These are phyloP conservation scores for Boletus sp. DNA, from an alignment of 768 basidiomycete genomes.

Conservation along the genomic window DNA sequence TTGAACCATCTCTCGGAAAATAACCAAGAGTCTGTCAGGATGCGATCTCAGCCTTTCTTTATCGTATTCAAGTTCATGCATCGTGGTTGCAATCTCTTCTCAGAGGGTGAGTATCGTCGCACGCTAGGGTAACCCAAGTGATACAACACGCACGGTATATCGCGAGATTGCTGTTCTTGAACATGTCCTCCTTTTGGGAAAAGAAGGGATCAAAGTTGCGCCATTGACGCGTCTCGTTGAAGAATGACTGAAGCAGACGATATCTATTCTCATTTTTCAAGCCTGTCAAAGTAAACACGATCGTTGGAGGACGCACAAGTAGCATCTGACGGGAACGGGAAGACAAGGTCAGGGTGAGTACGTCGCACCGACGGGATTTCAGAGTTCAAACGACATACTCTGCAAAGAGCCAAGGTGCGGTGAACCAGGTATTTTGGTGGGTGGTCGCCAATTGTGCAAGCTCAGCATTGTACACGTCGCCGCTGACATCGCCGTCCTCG, in stretches of 20 bases:
- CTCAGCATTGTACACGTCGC: conserved; percentile 75
- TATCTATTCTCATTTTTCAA: conserved; percentile 50
- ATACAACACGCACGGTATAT: conserved; percentile 61
- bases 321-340: conserved; percentile 49
- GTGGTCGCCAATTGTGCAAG: conserved; percentile 49
- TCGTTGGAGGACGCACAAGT: conserved; percentile 49
- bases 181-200: conserved; percentile 75
- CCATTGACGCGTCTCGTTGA: conserved; percentile 70
- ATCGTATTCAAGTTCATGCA: conserved; percentile 61
- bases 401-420: conserved; percentile 92
- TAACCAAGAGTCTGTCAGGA: conserved; percentile 51
- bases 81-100: conserved; percentile 69
- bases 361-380: neutral
- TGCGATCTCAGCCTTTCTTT: conserved; percentile 45
- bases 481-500: conserved; percentile 72
- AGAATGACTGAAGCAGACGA: conserved; percentile 74
- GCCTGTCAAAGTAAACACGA: neutral
- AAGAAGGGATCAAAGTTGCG: conserved; percentile 79
- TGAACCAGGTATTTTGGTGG: conserved; percentile 78
- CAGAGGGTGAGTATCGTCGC: neutral
- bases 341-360: neutral
- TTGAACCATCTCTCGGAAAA: conserved; percentile 85
- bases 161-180: conserved; percentile 72
- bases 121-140: neutral
- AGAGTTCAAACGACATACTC: conserved; percentile 55